These are phyloP conservation scores for Elongisporangium anandrum DNA, from an alignment of 352 stramenopile species.

Conservation along the genomic window DNA sequence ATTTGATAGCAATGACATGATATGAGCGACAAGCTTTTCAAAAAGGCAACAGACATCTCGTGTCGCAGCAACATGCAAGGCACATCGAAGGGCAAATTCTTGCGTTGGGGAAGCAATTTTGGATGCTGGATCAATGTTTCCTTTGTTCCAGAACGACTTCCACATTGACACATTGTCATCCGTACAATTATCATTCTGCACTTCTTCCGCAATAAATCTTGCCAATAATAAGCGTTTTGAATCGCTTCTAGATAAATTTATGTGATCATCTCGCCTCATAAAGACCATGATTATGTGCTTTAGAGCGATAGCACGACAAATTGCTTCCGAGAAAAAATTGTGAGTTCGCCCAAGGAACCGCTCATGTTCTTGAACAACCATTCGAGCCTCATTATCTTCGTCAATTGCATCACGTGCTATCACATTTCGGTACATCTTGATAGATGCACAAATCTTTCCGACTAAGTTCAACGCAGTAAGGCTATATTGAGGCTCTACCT, in stretches of 20 bases:
- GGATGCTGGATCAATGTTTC: constrained; percentile 29
- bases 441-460: constrained; percentile 73
- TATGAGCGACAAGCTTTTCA: constrained; percentile 56
- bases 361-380: constrained; percentile 49
- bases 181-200: not conserved
- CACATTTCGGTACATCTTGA: constrained; percentile 51
- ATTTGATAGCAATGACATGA: constrained; percentile 75
- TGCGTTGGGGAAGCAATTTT: constrained; percentile 39
- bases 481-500: constrained; percentile 60
- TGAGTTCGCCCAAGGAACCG: constrained; percentile 3
- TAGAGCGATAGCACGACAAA: constrained; percentile 18
- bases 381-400: constrained; percentile 34
- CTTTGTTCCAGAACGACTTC: constrained; percentile 43
- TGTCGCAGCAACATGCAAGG: constrained; percentile 37
- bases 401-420: constrained; percentile 25
- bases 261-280: constrained; percentile 22
- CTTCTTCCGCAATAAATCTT: constrained; percentile 31
- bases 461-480: constrained; percentile 64
- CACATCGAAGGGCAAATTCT: constrained; percentile 40
- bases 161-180: constrained; percentile 33
- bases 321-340: constrained; percentile 1
- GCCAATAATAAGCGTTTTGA: constrained; percentile 49
- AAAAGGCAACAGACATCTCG: constrained; percentile 70
- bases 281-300: constrained; percentile 68
- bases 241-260: constrained; percentile 35